Percentiles rank a stretch among this genome's conserved stretches.
These are phyloP conservation scores for Galeopsis tetrahit DNA, from an alignment of 257 asterid genomes.

Conservation along the genomic window DNA sequence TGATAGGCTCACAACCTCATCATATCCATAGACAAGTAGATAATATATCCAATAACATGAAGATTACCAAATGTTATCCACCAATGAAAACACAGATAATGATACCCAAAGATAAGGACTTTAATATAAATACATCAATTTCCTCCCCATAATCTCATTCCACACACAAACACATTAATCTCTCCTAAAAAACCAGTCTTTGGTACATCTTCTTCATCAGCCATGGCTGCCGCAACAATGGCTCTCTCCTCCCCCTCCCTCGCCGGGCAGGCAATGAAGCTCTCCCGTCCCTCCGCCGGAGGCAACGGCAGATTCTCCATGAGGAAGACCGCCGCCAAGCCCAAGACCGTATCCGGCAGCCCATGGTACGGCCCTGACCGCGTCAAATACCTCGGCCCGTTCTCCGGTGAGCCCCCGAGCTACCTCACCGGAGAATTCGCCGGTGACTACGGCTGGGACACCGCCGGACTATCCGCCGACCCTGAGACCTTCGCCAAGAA, in stretches of 20 bases:
- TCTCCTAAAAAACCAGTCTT: not conserved
- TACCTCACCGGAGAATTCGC: slow-evolving; percentile 62
- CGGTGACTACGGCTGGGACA: slow-evolving; percentile 66
- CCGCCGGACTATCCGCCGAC: slow-evolving; percentile 58
- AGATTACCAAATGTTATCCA: slow-evolving; percentile 17
- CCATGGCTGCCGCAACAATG: slow-evolving; percentile 45
- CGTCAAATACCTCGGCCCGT: slow-evolving; percentile 55
- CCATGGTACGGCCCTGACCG: slow-evolving; percentile 65
- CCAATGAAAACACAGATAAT: slow-evolving; percentile 23
- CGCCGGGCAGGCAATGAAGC: slow-evolving; percentile 39
- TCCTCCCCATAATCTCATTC: not conserved
- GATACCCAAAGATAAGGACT: slow-evolving; percentile 23
- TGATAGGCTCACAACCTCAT: not conserved
- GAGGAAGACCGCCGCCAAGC: slow-evolving; percentile 39
- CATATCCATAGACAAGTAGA: not conserved
- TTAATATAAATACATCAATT: not conserved
- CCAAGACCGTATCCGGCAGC: slow-evolving; percentile 42
- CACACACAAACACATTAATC: no score
- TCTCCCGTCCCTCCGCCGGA: slow-evolving; percentile 29
- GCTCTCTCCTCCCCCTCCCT: slow-evolving; percentile 45
- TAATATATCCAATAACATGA: no score
- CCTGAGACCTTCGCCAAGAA: slow-evolving; percentile 55
- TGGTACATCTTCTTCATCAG: not conserved
- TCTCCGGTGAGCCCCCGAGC: slow-evolving; percentile 55
- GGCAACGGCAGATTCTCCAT: slow-evolving; percentile 36